Evolutionary conservation across 495 filamentous ascomycete species (phyloP), one percentile per base, ranked within the genome.

Genomic region (Penicillium pancosmium): DNA sequence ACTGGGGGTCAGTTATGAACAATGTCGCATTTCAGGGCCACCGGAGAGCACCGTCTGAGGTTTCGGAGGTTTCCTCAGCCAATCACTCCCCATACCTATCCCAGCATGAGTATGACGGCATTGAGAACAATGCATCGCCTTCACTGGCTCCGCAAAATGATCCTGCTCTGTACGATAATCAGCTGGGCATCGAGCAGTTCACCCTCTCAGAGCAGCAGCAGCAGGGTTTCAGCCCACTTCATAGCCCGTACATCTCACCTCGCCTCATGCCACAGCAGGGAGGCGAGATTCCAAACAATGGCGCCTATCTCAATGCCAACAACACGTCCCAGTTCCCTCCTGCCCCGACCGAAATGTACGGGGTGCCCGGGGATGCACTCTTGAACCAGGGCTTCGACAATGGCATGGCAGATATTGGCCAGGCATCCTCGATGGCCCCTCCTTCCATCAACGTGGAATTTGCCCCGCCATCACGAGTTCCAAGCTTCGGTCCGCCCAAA

Each of bases 391-490:
- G 11, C 63, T 65, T 69, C 50, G 69, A 69, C 48, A 62, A 67
- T 38, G 62, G 63, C 21, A 77, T 73, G 52, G 75, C 75, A 43
- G 88, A 89, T 47, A 83, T 89, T 63, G 84, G 84, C n/a, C 83
- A 86, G 59, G 83, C 85, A 10, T 86, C 88, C 36, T 85, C 90
- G 60, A 90, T 92, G 78, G 86, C 87, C 7, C 90, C 92, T 35
- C 91, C 91, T 0, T 90, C 92, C 43, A 97, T 98, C 69, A 94
- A 92, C 66, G 91, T 98, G 62, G 88, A 96, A 69, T 91, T 91
- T 71, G 94, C 93, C 5, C 93, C 93, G 21, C 92, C 92, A n/a
- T 83, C 91, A 11, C 78, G 82, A 49, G 87, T 84, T 64, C 83
- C 78, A 21, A 87, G 82, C 51, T 91, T 95, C 63, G 89, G 90